Conservation (phyloP, 2,329 filamentous ascomycete genomes). For the Colletotrichum navitas region DNA sequence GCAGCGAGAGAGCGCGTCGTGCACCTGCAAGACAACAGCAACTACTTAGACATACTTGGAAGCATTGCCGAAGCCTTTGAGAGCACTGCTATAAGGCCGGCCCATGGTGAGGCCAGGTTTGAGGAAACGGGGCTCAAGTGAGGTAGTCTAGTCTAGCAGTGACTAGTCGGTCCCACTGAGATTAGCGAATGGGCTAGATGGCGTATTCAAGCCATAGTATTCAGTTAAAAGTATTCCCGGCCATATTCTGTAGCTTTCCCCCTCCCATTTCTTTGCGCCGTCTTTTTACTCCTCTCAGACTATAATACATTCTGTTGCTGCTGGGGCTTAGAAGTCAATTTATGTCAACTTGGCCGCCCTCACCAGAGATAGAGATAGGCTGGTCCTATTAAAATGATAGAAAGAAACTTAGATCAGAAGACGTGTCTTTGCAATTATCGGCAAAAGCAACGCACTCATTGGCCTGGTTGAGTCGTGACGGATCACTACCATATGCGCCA, state of each 20-base stretch:
- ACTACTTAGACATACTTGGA: too few relatives aligned
- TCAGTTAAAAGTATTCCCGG: too few relatives aligned
- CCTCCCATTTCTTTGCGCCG: background rate
- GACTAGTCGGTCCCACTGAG: too few relatives aligned
- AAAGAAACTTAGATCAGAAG: background rate
- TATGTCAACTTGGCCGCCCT: background rate
- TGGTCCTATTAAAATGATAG: background rate
- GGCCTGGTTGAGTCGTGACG: background rate
- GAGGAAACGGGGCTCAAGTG: too few relatives aligned
- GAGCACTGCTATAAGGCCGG: background rate
- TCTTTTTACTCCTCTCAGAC: background rate
- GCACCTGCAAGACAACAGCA: too few relatives aligned
- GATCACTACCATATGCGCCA: background rate
- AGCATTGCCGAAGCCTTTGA: too few relatives aligned
- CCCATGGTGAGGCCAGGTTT: background rate
- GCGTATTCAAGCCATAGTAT: too few relatives aligned
- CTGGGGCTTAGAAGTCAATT: background rate
- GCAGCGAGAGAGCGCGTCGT: too few relatives aligned
- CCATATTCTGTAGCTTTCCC: too few relatives aligned
- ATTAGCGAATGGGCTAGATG: too few relatives aligned
- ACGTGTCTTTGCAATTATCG: background rate
- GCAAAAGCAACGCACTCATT: background rate
- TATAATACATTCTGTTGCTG: background rate
- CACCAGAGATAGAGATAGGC: background rate
- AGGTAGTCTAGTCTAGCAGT: too few relatives aligned